A percentile compares a stretch with the other conserved stretches of the same genome.
Conservation (phyloP, 2,329 filamentous ascomycete species). For the Microsporum canis region DNA sequence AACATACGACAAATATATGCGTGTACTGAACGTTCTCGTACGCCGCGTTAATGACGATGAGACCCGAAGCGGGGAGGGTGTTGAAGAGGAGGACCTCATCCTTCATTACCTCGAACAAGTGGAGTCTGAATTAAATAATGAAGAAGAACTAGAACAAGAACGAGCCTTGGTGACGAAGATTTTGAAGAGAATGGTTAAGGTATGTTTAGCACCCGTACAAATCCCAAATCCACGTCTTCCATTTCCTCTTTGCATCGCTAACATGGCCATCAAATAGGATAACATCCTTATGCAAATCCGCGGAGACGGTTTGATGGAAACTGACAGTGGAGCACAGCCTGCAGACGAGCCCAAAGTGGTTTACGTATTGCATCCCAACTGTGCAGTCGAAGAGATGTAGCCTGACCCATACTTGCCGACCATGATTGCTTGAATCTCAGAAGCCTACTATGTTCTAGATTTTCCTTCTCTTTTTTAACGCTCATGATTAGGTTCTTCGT, state of each 20-base stretch:
- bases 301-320: constrained; percentile 80
- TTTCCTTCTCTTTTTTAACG: not conserved
- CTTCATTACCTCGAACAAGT: constrained; percentile 88
- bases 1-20: constrained; percentile 88
- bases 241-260: not conserved
- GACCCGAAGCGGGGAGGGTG: constrained; percentile 60
- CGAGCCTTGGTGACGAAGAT: constrained; percentile 67
- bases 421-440: not conserved
- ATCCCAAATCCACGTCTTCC: not conserved
- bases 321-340: constrained; percentile 48
- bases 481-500: not conserved
- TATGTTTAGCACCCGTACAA: constrained; percentile 35
- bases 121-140: constrained; percentile 66
- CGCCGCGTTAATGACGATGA: constrained; percentile 77
- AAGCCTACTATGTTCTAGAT: not conserved
- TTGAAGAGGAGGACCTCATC: constrained; percentile 69
- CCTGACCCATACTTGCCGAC: not conserved
- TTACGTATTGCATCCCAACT: constrained; percentile 92
- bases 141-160: constrained; percentile 72
- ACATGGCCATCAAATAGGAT: constrained; percentile 33
- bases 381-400: constrained; percentile 55
- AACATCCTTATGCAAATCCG: constrained; percentile 51
- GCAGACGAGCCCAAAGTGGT: constrained; percentile 45
- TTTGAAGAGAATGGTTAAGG: constrained; percentile 91
- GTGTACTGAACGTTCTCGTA: constrained; percentile 78